Evolutionary conservation across 2,329 filamentous ascomycete species (phyloP), one percentile per base, ranked within the genome.

Genomic region (Aspergillus persii): DNA sequence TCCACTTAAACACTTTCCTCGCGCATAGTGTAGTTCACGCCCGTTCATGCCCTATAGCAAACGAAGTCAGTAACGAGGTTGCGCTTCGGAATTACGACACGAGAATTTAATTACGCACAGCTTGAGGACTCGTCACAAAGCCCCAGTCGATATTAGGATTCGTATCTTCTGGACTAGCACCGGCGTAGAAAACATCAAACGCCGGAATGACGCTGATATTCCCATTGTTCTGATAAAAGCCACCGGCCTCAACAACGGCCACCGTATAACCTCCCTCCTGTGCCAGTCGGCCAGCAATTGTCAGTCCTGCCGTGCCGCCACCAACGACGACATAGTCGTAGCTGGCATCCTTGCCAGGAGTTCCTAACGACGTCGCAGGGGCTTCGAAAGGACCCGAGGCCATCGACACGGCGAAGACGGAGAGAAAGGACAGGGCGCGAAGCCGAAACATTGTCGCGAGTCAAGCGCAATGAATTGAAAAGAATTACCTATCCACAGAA

Each of bases 181-280:
- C 69, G 3, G 59, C 60, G 15, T 56, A 63, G 11, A 59, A 59
- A 18, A 55, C 59, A n/a, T 55, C 54, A 23, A 62, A 63, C 1
- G 44, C 68, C 3, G 70, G 71, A 4, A 72, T 58, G 12, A 56
- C 46, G 12, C 61, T 66, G 4, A 59, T 27, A 44, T 69, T 68
- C 31, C 68, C 67, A 57, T 69, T 72, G 26, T 62, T 55, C 53
- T 74, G 63, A 53, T 72, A 74, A 59, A 69, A 74, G 4, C 57
- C 60, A 23, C 68, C 68, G 15, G 68, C 68, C 54, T 70, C 68
- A 15, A 70, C 57, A 39, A 75, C 62, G 8, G 71, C 72, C 11
- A 74, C 69, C 9, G 50, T 56, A n/a, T 61, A 48, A 11, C 50
- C 54, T 6, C 61, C 39, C 50, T 67, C 58, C 18, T 61, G 58